phyloP scores from a whole-genome alignment of 352 stramenopile species.

The Thraustochytrium sp. region DNA sequence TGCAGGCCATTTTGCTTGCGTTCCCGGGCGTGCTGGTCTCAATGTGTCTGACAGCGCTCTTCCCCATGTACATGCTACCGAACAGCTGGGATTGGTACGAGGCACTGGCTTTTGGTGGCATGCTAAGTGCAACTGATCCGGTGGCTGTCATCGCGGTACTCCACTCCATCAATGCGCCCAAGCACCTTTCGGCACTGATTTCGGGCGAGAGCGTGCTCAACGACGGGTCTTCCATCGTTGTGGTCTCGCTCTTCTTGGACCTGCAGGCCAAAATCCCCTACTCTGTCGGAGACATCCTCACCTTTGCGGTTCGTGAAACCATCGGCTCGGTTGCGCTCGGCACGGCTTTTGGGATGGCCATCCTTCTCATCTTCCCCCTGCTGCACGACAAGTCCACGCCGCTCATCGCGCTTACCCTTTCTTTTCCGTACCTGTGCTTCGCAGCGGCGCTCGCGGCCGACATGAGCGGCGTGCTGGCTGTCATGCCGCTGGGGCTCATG shows the following conservation, averaged over 20 bases:
- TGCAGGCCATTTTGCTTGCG: slow-evolving; percentile 50
- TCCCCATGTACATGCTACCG: slow-evolving; percentile 48
- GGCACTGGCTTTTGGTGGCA: slow-evolving; percentile 46
- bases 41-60: slow-evolving; percentile 48
- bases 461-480: slow-evolving; percentile 59
- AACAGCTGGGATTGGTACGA: slow-evolving; percentile 32
- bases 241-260: slow-evolving; percentile 52
- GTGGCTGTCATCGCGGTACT: slow-evolving; percentile 49
- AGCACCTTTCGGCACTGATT: slow-evolving; percentile 50
- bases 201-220: slow-evolving; percentile 54
- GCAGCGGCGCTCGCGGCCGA: neutral
- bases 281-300: neutral
- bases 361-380: slow-evolving; percentile 27
- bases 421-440: slow-evolving; percentile 27
- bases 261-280: slow-evolving; percentile 9
- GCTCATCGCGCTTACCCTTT: slow-evolving; percentile 6
- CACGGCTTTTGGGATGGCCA: neutral
- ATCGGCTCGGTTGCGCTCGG: slow-evolving; percentile 43
- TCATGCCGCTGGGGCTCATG: slow-evolving; percentile 57
- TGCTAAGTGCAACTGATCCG: slow-evolving; percentile 48
- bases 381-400: neutral
- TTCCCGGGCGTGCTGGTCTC: slow-evolving; percentile 52
- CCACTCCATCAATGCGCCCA: slow-evolving; percentile 46
- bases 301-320: slow-evolving; percentile 43
- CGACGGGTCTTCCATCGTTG: slow-evolving; percentile 53